Evolutionary conservation across 148 eudicot genomes (phyloP).

Genomic region (Rhododendron mucronatum): DNA sequence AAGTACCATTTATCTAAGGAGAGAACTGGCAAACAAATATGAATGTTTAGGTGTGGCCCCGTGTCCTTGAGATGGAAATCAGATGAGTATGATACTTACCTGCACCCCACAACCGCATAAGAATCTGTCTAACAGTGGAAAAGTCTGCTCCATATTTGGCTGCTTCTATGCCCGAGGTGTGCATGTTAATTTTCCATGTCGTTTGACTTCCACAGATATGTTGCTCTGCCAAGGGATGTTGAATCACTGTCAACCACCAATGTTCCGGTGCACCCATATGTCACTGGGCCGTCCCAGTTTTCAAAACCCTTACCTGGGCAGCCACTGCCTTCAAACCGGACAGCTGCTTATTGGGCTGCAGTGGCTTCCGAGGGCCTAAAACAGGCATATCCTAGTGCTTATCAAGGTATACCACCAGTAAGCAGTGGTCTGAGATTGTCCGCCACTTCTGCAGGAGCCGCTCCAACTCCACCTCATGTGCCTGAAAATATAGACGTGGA

Average conservation of each 20-base stretch:
- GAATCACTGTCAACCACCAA: background rate
- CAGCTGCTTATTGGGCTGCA: conserved; percentile 20
- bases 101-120: background rate
- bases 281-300: background rate
- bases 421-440: background rate
- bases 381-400: background rate
- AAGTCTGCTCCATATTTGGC: background rate
- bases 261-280: background rate
- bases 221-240: background rate
- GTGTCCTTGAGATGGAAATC: background rate
- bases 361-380: conserved; percentile 13
- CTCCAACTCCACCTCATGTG: background rate
- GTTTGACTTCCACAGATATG: conserved; percentile 9
- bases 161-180: background rate
- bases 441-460: background rate
- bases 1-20: background rate
- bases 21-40: background rate
- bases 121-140: background rate
- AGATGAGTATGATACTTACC: background rate
- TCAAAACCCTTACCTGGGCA: background rate
- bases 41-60: background rate
- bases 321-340: background rate
- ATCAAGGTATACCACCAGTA: background rate
- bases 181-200: background rate
- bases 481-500: background rate